phyloP scores from a whole-genome alignment of 2,329 filamentous ascomycete genomes.

The Alternaria sp. region DNA sequence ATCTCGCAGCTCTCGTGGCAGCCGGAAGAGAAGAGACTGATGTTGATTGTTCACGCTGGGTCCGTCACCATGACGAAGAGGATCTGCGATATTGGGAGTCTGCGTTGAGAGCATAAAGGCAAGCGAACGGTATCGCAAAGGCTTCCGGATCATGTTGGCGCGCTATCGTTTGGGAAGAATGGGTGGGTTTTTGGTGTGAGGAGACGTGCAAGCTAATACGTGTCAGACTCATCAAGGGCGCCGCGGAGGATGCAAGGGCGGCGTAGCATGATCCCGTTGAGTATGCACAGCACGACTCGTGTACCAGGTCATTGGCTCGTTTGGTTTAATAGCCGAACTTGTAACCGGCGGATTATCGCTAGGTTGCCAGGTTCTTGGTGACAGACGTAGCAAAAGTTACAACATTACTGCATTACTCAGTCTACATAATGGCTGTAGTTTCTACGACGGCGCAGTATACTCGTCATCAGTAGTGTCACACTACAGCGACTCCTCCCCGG shows the following conservation, averaged over 20 bases:
- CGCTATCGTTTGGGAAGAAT: background rate
- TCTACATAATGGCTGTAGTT: too few relatives aligned
- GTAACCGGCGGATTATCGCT: background rate
- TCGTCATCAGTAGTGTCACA: too few relatives aligned
- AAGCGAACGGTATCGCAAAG: background rate
- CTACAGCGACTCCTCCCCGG: too few relatives aligned
- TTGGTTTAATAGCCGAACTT: background rate
- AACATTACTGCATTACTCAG: background rate
- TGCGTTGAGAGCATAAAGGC: background rate
- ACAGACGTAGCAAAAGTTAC: too few relatives aligned
- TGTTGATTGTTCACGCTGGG: background rate
- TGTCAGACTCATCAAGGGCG: background rate
- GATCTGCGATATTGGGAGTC: background rate
- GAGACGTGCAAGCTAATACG: background rate
- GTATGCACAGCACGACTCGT: background rate
- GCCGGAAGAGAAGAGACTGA: background rate
- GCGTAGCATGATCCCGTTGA: background rate
- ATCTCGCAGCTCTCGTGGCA: background rate
- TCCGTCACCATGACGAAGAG: background rate
- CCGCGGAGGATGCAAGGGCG: background rate
- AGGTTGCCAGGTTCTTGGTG: background rate
- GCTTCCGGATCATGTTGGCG: background rate
- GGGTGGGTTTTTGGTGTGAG: background rate
- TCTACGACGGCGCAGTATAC: too few relatives aligned
- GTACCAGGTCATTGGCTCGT: background rate